These are phyloP conservation scores for Lathyrus oleraceus DNA, from an alignment of 306 rosid species.

Conservation along the genomic window DNA sequence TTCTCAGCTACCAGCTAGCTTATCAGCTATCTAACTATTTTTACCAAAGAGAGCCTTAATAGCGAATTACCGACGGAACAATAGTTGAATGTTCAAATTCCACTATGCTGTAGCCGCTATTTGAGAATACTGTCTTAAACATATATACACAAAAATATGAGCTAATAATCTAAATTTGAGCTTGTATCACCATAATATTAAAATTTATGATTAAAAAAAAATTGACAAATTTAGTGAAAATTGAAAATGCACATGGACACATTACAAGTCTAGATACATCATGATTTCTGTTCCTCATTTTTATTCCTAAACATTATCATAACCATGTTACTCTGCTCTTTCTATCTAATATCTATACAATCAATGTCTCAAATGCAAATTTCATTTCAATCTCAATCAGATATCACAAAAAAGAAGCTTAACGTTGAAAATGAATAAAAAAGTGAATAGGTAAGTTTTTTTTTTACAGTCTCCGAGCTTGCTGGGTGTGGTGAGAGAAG, in stretches of 20 bases:
- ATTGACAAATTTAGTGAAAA: background rate
- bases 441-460: background rate
- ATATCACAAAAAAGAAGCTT: background rate
- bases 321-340: background rate
- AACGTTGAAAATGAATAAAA: background rate
- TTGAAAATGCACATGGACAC: slow-evolving; percentile 31
- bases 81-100: too few relatives aligned
- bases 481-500: slow-evolving; percentile 63
- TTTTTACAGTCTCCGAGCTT: slow-evolving; percentile 77
- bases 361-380: background rate
- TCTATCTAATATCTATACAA: background rate
- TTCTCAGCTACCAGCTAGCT: too few relatives aligned
- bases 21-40: too few relatives aligned
- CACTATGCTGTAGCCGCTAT: too few relatives aligned
- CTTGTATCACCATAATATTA: background rate
- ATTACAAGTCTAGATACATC: slow-evolving; percentile 37
- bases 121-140: background rate
- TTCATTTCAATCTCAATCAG: slow-evolving; percentile 5
- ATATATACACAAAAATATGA: background rate
- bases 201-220: background rate
- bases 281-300: background rate
- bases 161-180: background rate
- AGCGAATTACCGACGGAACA: too few relatives aligned
- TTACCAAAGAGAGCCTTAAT: too few relatives aligned
- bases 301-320: background rate